Conservation (phyloP, 805 yeast genomes). For the Pichia rugopelliculosa region DNA sequence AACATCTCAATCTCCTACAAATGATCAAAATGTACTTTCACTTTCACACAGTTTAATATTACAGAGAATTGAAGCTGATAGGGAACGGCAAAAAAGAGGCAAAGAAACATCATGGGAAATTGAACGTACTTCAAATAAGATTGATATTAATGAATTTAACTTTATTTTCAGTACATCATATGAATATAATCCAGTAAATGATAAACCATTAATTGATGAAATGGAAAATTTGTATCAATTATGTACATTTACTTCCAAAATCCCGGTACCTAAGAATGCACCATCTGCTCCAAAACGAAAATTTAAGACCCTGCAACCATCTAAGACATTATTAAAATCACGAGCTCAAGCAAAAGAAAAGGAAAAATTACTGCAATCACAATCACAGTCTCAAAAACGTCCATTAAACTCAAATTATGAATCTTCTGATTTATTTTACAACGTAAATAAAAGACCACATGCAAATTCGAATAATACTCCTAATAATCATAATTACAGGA, state of each 20-base stretch:
- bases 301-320: not conserved
- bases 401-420: not conserved
- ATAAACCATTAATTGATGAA: constrained; percentile 21
- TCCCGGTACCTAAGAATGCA: not conserved
- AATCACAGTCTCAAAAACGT: not conserved
- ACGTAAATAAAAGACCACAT: not conserved
- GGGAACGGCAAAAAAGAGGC: constrained; percentile 81
- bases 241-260: constrained; percentile 2
- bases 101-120: constrained; percentile 79
- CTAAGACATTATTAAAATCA: not conserved
- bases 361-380: not conserved
- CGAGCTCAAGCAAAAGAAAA: not conserved
- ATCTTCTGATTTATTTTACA: not conserved
- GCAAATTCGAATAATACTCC: not conserved
- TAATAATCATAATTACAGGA: not conserved
- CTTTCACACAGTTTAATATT: constrained; percentile 45
- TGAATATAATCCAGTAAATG: constrained; percentile 14
- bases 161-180: constrained; percentile 18
- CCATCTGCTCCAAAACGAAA: not conserved
- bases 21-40: constrained; percentile 2
- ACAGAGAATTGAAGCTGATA: constrained; percentile 82
- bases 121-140: constrained; percentile 31
- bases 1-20: not conserved
- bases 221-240: constrained; percentile 16
- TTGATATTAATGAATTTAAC: constrained; percentile 28